Evolutionary conservation across 1,139 yeast species (phyloP), one percentile per base, ranked within the genome.

Genomic region (Suhomyces atakaporum): DNA sequence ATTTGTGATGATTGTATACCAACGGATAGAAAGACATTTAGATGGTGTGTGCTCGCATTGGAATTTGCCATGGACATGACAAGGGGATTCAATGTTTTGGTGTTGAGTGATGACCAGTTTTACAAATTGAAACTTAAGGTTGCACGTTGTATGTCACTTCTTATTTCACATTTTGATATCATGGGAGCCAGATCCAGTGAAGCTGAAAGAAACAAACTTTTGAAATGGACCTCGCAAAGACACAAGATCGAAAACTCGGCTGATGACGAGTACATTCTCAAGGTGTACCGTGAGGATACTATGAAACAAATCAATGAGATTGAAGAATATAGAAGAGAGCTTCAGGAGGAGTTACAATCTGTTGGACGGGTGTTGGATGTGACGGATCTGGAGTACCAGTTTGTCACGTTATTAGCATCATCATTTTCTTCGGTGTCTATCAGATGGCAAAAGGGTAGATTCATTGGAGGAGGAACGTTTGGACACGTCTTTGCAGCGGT

Each of bases 41-140:
- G 95, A 51, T 92, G 97, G 96, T 88, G 97, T 62, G 97, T 92
- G 15, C 74, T 87, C 11, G 97, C 98, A 0, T 71, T 92, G 48
- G 98, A 92, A 58, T 92, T 89, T 69, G 94, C 96, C 1, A 88
- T 90, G 96, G 90, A 86, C 48, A 84, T 90, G 81, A 89, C 96
- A 0, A 74, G 86, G 36, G 97, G 97, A 2, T 85, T 86, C 56
- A 90, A 90, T 53, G 88, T 92, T 29, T 67, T 90, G 40, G 88
- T 90, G 0, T 69, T 92, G 32, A 79, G 78, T 40, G 88, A 87
- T 43, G 86, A 80, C 15, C 92, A 86, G 53, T 92, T 90, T 55
- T 69, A 76, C 39, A 66, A 73, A 33, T 66, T 92, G 49, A 82
- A 89, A 49, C 74, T 79, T 38, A 89, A 88, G 55, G 96, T 92